phyloP scores from a whole-genome alignment of 345 rosid genomes.

The Pugionium dolabratum region DNA sequence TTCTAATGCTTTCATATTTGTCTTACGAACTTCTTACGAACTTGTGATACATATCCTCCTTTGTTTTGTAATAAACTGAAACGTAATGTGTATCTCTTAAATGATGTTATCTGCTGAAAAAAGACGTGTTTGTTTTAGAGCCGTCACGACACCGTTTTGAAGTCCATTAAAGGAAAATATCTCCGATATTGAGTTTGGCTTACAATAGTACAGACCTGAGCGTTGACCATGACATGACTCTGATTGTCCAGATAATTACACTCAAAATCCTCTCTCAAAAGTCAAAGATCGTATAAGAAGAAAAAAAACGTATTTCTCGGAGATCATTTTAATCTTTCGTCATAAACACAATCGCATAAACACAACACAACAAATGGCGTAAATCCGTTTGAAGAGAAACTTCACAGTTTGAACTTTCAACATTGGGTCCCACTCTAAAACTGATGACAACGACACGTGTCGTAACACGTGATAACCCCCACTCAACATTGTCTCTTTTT shows the following conservation, averaged over 20 bases:
- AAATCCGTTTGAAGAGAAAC: conserved; percentile 17
- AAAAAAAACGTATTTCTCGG: conserved; percentile 21
- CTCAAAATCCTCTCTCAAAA: conserved; percentile 6
- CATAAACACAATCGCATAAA: conserved; percentile 8
- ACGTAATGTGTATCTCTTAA: conserved; percentile 6
- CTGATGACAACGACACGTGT: conserved; percentile 37
- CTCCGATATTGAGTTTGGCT: conserved; percentile 1
- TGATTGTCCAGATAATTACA: conserved; percentile 6
- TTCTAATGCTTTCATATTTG: too few species aligned
- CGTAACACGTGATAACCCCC: conserved; percentile 33
- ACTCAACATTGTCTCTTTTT: conserved; percentile 21
- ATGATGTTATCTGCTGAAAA: conserved; percentile 20
- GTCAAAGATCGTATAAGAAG: conserved; percentile 10
- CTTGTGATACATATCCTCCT: background rate
- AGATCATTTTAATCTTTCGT: conserved; percentile 14
- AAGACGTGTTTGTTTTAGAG: conserved; percentile 42
- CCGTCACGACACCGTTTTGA: conserved; percentile 38
- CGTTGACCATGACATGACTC: conserved; percentile 37
- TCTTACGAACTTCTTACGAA: conserved; percentile 1
- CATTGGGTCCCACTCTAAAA: conserved; percentile 18
- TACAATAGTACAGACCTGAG: background rate
- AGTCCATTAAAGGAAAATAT: conserved; percentile 26
- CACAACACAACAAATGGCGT: conserved; percentile 20
- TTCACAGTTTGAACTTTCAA: conserved; percentile 16
- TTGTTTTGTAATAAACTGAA: background rate